These are phyloP conservation scores for Fusarium veterinarium DNA, from an alignment of 2,329 filamentous ascomycete genomes.

Conservation along the genomic window DNA sequence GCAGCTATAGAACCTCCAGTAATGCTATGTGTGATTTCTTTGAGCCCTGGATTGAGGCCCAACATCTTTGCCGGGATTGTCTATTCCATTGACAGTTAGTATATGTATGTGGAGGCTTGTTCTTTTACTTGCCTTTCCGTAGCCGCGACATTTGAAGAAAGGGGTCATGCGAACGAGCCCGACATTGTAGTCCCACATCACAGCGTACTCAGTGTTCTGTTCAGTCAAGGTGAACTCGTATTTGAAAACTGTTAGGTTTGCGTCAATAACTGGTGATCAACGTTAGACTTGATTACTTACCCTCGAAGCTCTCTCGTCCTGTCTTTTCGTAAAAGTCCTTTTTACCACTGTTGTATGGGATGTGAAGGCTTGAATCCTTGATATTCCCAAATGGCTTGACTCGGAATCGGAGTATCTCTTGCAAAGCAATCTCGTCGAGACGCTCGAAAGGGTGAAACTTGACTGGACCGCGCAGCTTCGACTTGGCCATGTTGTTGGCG, in stretches of 20 bases:
- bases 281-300: slow-evolving; percentile 58
- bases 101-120: not conserved
- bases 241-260: slow-evolving; percentile 38
- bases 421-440: slow-evolving; percentile 66
- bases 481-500: slow-evolving; percentile 60
- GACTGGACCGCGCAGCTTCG: slow-evolving; percentile 73
- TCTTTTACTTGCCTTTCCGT: slow-evolving; percentile 76
- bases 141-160: slow-evolving; percentile 91
- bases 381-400: slow-evolving; percentile 75
- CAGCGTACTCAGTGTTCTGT: slow-evolving; percentile 73
- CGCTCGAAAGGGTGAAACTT: slow-evolving; percentile 81
- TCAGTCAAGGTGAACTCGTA: slow-evolving; percentile 82
- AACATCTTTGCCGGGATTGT: slow-evolving; percentile 89
- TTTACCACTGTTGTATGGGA: slow-evolving; percentile 95
- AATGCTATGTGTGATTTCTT: slow-evolving; percentile 92
- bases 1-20: slow-evolving; percentile 91
- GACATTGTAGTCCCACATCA: slow-evolving; percentile 98
- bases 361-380: slow-evolving; percentile 74
- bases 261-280: slow-evolving; percentile 26
- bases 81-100: slow-evolving; percentile 59
- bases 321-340: slow-evolving; percentile 90
- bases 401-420: slow-evolving; percentile 71
- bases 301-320: slow-evolving; percentile 87
- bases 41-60: slow-evolving; percentile 80
- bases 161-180: slow-evolving; percentile 94